Evolutionary conservation across 345 rosid species (phyloP), one percentile per base, ranked within the genome.

Genomic region (Aquilaria yunnanensis): DNA sequence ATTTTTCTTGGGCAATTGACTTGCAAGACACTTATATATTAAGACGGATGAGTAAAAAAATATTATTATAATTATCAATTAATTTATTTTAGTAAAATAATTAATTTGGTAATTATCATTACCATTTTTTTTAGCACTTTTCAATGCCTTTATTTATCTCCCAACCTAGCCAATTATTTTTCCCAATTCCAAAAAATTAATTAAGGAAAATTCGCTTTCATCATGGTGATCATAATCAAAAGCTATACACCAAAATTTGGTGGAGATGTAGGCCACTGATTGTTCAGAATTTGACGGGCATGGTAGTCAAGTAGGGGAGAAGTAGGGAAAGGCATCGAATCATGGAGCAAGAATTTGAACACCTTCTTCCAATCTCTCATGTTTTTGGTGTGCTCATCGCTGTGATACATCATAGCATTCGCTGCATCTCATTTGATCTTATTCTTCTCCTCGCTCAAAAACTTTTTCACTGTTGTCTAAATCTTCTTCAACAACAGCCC

Each of bases 361-460:
- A 85, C 85, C 65, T 87, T 83, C 62, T 77, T 82, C 88, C 82
- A 87, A 58, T 82, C 88, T 74, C 82, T 84, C 6, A 84, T 77
- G 56, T 80, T 87, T 74, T 83, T 80, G 8, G 88, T 87, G 59
- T 80, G 90, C 68, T 87, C 89, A 48, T 73, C 61, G 45, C 85
- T 87, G 64, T 83, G 71, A 64, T 85, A 87, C 49, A 89, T 89
- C 47, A 80, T 65, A 4, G 77, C 73, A 41, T 68, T 69, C 66
- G 54, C 56, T 54, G 79, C 87, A 33, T 81, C 89, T 73, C 87
- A 73, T 65, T 78, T 76, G 52, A 72, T 80, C 67, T 81, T 78
- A 59, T 60, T 67, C 64, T 83, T 88, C 62, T 80, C 81, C 68
- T 85, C 57, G 76, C 34, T 72, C 74, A 85, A 85, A 65, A 85